A percentile compares a stretch with the other conserved stretches of the same genome.
These are phyloP conservation scores for Yarrowia osloensis DNA, from an alignment of 805 yeast species.

Conservation along the genomic window DNA sequence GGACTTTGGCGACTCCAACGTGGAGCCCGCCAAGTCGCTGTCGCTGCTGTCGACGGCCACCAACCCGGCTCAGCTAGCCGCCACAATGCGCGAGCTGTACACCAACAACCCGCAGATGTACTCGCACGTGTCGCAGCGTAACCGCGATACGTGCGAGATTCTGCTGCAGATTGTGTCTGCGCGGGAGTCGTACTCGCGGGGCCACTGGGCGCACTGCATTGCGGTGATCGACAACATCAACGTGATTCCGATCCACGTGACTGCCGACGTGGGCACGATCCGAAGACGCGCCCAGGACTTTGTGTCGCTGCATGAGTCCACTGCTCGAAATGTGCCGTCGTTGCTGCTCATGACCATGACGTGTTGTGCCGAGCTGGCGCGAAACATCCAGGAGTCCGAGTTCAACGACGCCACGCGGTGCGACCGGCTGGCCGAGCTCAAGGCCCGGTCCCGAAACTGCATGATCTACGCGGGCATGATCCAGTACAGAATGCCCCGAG, in stretches of 20 bases:
- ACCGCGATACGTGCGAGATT: conserved; percentile 64
- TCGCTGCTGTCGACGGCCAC: conserved; percentile 40
- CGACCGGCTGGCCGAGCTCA: conserved; percentile 57
- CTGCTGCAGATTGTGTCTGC: conserved; percentile 69
- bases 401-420: conserved; percentile 52
- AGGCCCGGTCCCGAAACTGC: conserved; percentile 74
- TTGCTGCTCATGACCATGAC: conserved; percentile 80
- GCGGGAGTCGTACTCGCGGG: conserved; percentile 56
- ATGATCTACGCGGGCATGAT: conserved; percentile 95
- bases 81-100: conserved; percentile 44
- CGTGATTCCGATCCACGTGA: conserved; percentile 60
- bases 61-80: conserved; percentile 45
- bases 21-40: conserved; percentile 55
- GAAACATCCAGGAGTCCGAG: conserved; percentile 42
- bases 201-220: conserved; percentile 62
- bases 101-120: conserved; percentile 62
- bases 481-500: conserved; percentile 77
- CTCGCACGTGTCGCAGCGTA: conserved; percentile 54
- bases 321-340: conserved; percentile 78
- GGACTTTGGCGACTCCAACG: conserved; percentile 44
- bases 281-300: conserved; percentile 72
- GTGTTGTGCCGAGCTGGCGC: conserved; percentile 61
- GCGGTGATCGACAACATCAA: conserved; percentile 58
- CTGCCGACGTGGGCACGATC: conserved; percentile 53
- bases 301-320: conserved; percentile 61